Evolutionary conservation across 371 early-diverging fungal genomes (phyloP).

Genomic region (Mucor racemosus): DNA sequence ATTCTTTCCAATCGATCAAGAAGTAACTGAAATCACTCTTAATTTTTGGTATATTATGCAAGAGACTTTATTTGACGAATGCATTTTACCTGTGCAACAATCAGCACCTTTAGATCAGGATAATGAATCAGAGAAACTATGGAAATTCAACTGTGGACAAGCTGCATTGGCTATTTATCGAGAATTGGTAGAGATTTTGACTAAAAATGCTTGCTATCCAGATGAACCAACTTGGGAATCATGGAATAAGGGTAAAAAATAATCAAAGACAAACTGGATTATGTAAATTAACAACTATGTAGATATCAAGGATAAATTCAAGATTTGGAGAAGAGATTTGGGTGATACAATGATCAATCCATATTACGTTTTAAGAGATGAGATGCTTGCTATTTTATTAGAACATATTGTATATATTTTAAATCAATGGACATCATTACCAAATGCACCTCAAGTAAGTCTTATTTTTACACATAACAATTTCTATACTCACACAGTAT

Average conservation of each 20-base stretch:
- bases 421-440: slow-evolving; percentile 39
- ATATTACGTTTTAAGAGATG: slow-evolving; percentile 70
- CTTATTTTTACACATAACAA: background rate
- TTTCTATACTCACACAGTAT: background rate
- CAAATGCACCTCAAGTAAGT: slow-evolving; percentile 32
- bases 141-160: slow-evolving; percentile 40
- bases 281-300: background rate
- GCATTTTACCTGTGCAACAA: slow-evolving; percentile 33
- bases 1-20: slow-evolving; percentile 73
- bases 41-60: slow-evolving; percentile 78
- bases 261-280: too few relatives aligned
- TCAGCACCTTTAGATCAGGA: slow-evolving; percentile 25
- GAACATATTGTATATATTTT: slow-evolving; percentile 55
- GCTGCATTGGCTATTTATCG: slow-evolving; percentile 51
- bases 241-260: slow-evolving; percentile 62
- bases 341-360: slow-evolving; percentile 78
- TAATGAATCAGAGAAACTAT: slow-evolving; percentile 24
- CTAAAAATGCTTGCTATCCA: slow-evolving; percentile 64
- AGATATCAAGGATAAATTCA: slow-evolving; percentile 68
- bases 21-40: slow-evolving; percentile 71
- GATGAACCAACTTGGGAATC: slow-evolving; percentile 56
- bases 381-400: slow-evolving; percentile 63
- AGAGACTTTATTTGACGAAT: slow-evolving; percentile 63
- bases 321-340: slow-evolving; percentile 73
- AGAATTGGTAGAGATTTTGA: slow-evolving; percentile 56